Evolutionary conservation across 2,329 filamentous ascomycete genomes (phyloP).

Genomic region (Calonectria fujianensis): DNA sequence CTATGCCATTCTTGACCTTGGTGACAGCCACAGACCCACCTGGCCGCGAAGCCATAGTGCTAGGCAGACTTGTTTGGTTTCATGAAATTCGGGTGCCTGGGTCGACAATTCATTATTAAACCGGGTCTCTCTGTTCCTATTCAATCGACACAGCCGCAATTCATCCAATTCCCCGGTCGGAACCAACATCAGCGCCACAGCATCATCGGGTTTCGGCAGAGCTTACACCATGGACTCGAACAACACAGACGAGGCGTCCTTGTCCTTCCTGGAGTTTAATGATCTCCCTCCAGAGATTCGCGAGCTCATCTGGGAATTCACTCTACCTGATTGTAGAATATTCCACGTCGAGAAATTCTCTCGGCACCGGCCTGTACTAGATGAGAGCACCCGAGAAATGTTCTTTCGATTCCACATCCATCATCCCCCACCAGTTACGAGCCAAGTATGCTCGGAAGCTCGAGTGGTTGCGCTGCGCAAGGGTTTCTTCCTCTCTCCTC

Average conservation of each 20-base stretch:
- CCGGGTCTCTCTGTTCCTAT: neutral
- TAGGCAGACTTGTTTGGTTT: constrained; percentile 43
- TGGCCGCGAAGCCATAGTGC: constrained; percentile 14
- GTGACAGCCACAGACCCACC: constrained; percentile 35
- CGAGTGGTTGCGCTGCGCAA: constrained; percentile 52
- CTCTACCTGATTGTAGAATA: constrained; percentile 54
- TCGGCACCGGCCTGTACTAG: neutral
- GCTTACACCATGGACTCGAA: constrained; percentile 34
- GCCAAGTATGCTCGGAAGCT: constrained; percentile 53
- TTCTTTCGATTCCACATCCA: constrained; percentile 51
- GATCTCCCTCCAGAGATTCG: constrained; percentile 55
- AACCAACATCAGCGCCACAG: neutral
- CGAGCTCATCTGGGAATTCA: constrained; percentile 56
- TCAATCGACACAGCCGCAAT: neutral
- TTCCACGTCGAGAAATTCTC: constrained; percentile 55
- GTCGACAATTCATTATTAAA: constrained; percentile 4
- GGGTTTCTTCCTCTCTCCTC: constrained; percentile 53
- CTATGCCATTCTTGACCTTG: constrained; percentile 39
- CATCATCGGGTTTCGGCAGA: neutral
- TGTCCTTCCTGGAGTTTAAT: constrained; percentile 34
- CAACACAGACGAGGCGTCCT: neutral
- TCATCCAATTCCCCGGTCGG: neutral
- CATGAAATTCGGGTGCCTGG: constrained; percentile 44
- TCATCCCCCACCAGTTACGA: constrained; percentile 46
- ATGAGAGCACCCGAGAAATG: constrained; percentile 26